Evolutionary conservation across 257 asterid genomes (phyloP), one percentile per base, ranked within the genome.

Genomic region (Solanum lycopersicoides): DNA sequence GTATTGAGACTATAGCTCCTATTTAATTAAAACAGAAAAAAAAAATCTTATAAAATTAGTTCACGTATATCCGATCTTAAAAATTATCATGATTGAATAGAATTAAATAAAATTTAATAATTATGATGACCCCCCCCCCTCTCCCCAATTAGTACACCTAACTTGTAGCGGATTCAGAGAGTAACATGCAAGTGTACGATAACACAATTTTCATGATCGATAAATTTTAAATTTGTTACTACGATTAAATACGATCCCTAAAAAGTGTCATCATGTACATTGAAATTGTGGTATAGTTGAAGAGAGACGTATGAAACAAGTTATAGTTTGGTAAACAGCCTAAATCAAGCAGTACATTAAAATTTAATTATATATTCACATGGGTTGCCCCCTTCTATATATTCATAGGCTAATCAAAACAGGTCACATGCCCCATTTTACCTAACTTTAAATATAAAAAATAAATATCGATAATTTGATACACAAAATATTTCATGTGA

Each of bases 381-480:
- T 88, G 91, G 89, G 12, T 21, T 85, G 86, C 82, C 75, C 87
- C 88, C 9, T 25, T 41, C 72, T 41, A 12, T 35, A 32, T 32
- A 44, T 30, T 66, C 50, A 9, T 56, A 14, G 76, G 56, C n/a
- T 85, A 65, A 45, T 20, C 35, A 72, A 53, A 83, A 90, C 89
- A 90, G 84, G 82, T 71, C 91, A 90, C 39, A 72, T 16, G 60
- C n/a, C 84, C 12, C 69, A 73, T 89, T 13, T 68, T 30, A 15
- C 41, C 75, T 69, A 69, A 66, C 73, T 11, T 25, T 65, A 11
- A 60, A 23, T 23, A 60, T 20, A 10, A 60, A 60, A 23, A 60
- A n/a, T 16, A 53, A 60, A 20, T 8, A 23, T 23, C 3, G 7
- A 60, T 0, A 9, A 10, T 21, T 60, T 0, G 2, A 6, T 63